A percentile compares a stretch with the other conserved stretches of the same genome.
Evolutionary conservation across 2,329 filamentous ascomycete genomes (phyloP).

Genomic region (Penicillium brevicompactum): DNA sequence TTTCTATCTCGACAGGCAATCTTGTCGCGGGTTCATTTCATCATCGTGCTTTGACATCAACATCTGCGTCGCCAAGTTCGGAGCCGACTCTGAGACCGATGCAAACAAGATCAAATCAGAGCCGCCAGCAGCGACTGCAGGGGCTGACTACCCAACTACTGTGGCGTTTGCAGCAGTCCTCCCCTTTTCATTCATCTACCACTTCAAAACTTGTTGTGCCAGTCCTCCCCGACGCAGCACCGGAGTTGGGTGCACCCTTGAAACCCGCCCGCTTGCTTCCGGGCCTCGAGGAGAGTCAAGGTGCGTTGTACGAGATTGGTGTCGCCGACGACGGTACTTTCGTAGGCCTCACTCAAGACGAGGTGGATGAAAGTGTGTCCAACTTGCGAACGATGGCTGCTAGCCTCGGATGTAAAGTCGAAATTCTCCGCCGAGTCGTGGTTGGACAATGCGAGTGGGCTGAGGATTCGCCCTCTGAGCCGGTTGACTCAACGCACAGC

Average conservation of each 20-base stretch:
- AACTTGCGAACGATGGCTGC: constrained; percentile 90
- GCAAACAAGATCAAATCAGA: constrained; percentile 61
- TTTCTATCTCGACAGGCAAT: constrained; percentile 67
- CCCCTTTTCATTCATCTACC: constrained; percentile 81
- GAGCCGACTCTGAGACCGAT: constrained; percentile 39
- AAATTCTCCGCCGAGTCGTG: constrained; percentile 76
- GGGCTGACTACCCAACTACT: constrained; percentile 92
- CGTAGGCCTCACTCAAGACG: constrained; percentile 83
- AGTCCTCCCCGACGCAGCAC: constrained; percentile 65
- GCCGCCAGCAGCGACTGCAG: constrained; percentile 79
- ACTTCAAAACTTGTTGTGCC: constrained; percentile 75
- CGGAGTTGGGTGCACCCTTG: constrained; percentile 59
- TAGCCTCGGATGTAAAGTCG: constrained; percentile 82
- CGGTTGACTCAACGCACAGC: constrained; percentile 28
- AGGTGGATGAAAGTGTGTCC: constrained; percentile 85
- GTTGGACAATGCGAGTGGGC: constrained; percentile 77
- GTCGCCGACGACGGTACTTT: constrained; percentile 93
- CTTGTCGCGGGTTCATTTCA: constrained; percentile 57
- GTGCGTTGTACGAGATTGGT: constrained; percentile 93
- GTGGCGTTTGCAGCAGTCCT: constrained; percentile 94
- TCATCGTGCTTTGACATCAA: constrained; percentile 30
- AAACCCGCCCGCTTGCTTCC: constrained; percentile 61
- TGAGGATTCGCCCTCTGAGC: constrained; percentile 28
- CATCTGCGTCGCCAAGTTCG: constrained; percentile 29
- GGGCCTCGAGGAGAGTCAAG: constrained; percentile 87